These are phyloP conservation scores for Pseudozyma hubeiensis DNA, from an alignment of 1,284 basidiomycete species.

Conservation along the genomic window DNA sequence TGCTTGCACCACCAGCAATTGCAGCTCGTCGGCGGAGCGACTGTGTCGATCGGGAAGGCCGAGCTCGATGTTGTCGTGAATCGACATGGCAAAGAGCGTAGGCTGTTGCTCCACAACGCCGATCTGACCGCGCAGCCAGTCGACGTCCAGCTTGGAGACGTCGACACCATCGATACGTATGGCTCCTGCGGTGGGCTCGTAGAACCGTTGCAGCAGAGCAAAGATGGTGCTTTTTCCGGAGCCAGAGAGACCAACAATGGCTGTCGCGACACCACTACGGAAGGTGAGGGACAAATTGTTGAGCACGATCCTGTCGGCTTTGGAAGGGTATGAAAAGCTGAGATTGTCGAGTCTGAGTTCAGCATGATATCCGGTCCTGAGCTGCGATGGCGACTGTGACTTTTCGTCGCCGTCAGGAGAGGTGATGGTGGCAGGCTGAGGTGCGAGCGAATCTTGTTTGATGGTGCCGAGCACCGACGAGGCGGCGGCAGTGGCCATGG, in stretches of 20 bases:
- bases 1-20: conserved; percentile 24
- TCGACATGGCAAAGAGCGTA: conserved; percentile 78
- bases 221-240: conserved; percentile 62
- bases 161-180: conserved; percentile 81
- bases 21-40: conserved; percentile 74
- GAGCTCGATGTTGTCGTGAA: conserved; percentile 52
- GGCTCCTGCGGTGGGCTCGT: conserved; percentile 77
- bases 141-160: conserved; percentile 79
- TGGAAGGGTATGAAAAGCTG: conserved; percentile 89
- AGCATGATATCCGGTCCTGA: conserved; percentile 5
- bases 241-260: conserved; percentile 71
- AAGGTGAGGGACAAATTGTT: conserved; percentile 73
- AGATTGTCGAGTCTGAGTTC: conserved; percentile 78
- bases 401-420: not conserved
- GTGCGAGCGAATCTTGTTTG: not conserved
- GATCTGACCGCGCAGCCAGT: conserved; percentile 66
- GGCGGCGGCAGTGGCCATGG: conserved; percentile 39
- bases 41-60: conserved; percentile 58
- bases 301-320: conserved; percentile 84
- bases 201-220: conserved; percentile 69
- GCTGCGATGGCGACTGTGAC: not conserved
- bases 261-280: conserved; percentile 45
- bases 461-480: conserved; percentile 21
- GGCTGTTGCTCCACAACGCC: conserved; percentile 88
- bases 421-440: not conserved